Base-by-base conservation (phyloP, 2,329 filamentous ascomycete genomes). In the Diplocarpon rosae region DNA sequence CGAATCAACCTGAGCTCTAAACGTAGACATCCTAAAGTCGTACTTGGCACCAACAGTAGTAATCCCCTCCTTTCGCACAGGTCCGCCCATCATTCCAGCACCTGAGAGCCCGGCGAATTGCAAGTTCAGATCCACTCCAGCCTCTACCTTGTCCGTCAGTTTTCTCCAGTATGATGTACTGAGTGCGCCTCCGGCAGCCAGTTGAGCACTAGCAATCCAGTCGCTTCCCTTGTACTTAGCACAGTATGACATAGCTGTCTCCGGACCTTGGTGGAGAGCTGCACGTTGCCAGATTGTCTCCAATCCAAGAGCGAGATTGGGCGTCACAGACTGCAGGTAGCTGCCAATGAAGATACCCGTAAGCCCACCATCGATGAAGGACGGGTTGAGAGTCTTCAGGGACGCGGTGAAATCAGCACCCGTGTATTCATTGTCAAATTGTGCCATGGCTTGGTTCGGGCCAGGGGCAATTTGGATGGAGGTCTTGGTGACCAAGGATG, bases 11-110 rank as follows among this genome's bases (percentile, higher is more conserved):
- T 98, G 92, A 36, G 90, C 92, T 54, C 90, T 81, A 80, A 95
- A 95, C 40, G 87, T 92, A 44, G 86, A 92, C 69, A 88, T 85
- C 62, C 86, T 79, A 78, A 98, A 98, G 65, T 95, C 90, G 69
- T 98, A 98, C 70, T 98, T 98, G 63, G 88, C 86, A 60, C 90
- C 92, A 59, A 96, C 76, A 43, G 89, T 87, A 43, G 93, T 89
- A 50, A 86, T 76, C 45, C 92, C 92, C 66, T 98, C 89, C 66
- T 88, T 90, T 65, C 81, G 77, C 43, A 81, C 64, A 37, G 79
- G 79, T 48, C 74, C 78, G 59, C 86, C 86, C 79, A 92, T 88
- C 66, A 85, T 69, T 36, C 76, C 72, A 42, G 71, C 68, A 44
- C 76, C 72, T 24, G 76, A 72, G 28, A 79, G 72, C 28, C 78